A percentile compares a stretch with the other conserved stretches of the same genome.
These are phyloP conservation scores for Russula sp. DNA, from an alignment of 768 basidiomycete genomes.

Conservation along the genomic window DNA sequence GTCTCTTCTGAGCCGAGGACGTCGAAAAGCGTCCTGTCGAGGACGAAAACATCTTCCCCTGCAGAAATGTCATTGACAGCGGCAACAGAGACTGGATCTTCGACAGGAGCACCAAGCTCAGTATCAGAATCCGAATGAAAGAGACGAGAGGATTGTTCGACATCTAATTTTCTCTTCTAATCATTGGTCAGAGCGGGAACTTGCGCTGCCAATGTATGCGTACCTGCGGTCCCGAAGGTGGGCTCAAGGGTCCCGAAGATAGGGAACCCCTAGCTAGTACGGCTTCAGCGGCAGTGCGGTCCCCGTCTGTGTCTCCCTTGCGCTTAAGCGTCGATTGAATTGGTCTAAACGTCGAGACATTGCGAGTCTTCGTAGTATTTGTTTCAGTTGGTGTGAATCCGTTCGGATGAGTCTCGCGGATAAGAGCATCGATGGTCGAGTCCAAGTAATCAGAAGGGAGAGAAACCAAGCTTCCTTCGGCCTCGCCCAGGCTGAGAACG, in stretches of 20 bases:
- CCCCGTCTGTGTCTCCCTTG: background rate
- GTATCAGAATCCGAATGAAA: constrained; percentile 2
- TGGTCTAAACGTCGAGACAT: background rate
- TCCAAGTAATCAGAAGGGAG: constrained; percentile 38
- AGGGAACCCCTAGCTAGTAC: background rate
- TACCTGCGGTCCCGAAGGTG: constrained; percentile 8
- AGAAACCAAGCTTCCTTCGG: constrained; percentile 22
- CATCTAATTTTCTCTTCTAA: background rate
- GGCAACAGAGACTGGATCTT: background rate
- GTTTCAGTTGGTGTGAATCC: constrained; percentile 14
- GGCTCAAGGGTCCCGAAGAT: background rate
- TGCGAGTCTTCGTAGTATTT: background rate
- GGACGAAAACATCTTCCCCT: constrained; percentile 27
- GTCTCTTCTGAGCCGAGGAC: constrained; percentile 17
- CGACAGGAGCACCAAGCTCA: background rate
- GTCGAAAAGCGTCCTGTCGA: constrained; percentile 33
- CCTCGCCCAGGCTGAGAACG: constrained; percentile 19
- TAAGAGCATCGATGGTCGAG: constrained; percentile 40
- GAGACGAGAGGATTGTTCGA: background rate
- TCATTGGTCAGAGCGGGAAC: background rate
- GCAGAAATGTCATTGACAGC: background rate
- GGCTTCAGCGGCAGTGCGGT: background rate
- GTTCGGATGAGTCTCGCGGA: constrained; percentile 34
- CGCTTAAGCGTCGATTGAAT: background rate
- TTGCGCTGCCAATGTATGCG: background rate